Base-by-base conservation (phyloP, 441 rosid genomes). In the Bocquillonia castaneifolia region DNA sequence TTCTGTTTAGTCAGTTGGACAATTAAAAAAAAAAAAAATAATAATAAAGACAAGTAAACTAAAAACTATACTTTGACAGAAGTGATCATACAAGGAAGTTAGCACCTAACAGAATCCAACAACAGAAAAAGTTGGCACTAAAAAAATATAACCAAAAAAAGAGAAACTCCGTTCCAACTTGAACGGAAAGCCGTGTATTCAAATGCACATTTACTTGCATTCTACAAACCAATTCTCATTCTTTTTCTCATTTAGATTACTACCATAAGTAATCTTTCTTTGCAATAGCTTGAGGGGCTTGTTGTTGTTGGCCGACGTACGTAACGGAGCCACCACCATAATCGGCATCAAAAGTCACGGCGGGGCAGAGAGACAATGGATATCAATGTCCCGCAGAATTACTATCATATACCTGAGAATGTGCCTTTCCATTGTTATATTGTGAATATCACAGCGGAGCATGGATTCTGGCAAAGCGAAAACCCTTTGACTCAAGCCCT, bases 401-500 rank as follows among this genome's bases (percentile, higher is more conserved):
- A 15, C n/a, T 71, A 71, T 32, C 76, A 54, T 36, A 26, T 2
- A 5, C 68, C 62, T 18, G 20, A 20, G 7, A 31, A 62, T 10
- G 1, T 2, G 2, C 20, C 54, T n/a, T 14, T 34, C 0, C 59
- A 61, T 13, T 82, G 83, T 40, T 71, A 69, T 2, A 17, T 77
- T 32, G 70, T 79, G 55, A 73, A 82, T 36, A 69, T 82, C 40
- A 77, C 79, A 10, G 56, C 65, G 4, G 20, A 15, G 9, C 75
- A 72, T 58, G 81, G 84, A 53, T 58, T 78, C 17, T 76, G 83
- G 79, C 79, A 70, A 32, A 65, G 71, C 20, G 72, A 80, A 5
- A 78, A 78, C 59, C 81, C 84, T 3, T 69, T 78, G 47, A n/a
- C 47, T 20, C 78, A 70, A 31, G 47, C 81, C n/a, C 60, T 78